Percentiles rank a stretch among this genome's conserved stretches.
These are phyloP conservation scores for Plantago coronopus DNA, from an alignment of 305 asterid genomes.

Conservation along the genomic window DNA sequence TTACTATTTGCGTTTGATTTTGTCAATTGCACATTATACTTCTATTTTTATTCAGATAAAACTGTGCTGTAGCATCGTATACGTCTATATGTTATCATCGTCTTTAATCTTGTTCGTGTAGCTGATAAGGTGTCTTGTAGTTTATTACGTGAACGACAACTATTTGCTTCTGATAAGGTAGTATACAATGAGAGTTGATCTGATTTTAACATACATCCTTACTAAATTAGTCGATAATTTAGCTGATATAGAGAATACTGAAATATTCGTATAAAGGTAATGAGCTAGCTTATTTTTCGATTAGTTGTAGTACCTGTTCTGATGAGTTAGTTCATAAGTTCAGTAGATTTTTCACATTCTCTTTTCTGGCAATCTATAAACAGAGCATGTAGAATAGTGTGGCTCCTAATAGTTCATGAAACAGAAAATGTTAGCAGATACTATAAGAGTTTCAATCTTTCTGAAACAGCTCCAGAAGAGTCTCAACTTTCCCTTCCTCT, in stretches of 20 bases:
- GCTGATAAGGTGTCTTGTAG: neutral
- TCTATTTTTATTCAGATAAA: neutral
- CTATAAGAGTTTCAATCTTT: constrained; percentile 33
- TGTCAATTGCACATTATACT: neutral
- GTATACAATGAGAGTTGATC: too few species aligned
- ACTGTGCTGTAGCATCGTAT: too few species aligned
- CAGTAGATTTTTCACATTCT: neutral
- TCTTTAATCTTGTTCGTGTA: neutral
- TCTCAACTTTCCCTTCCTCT: constrained; percentile 32
- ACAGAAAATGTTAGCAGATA: neutral
- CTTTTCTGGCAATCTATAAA: neutral
- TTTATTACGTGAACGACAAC: neutral
- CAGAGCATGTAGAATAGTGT: neutral
- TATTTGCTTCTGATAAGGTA: neutral
- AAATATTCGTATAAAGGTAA: too few species aligned
- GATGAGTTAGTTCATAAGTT: neutral
- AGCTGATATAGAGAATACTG: too few species aligned
- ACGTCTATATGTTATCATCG: too few species aligned
- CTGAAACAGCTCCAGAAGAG: constrained; percentile 52
- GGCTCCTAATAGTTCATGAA: neutral
- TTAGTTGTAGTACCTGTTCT: too few species aligned
- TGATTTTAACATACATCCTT: too few species aligned
- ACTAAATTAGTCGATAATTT: too few species aligned
- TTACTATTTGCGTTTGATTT: neutral
- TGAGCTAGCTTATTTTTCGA: too few species aligned